phyloP scores from a whole-genome alignment of 495 filamentous ascomycete species.

The Aspergillus mulundensis region DNA sequence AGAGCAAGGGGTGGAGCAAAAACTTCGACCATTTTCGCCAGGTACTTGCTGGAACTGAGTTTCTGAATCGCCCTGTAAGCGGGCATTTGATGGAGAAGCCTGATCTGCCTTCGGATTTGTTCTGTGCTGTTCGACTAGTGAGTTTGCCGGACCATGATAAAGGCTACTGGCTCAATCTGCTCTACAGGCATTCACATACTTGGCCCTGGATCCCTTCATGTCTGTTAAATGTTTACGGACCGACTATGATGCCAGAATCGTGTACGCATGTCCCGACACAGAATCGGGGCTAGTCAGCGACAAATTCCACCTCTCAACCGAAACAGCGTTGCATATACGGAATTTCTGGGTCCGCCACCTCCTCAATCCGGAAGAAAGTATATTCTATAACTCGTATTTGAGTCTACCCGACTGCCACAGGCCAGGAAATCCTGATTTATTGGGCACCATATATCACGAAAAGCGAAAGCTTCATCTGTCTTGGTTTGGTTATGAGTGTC shows the following conservation, averaged over 20 bases:
- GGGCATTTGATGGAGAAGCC: slow-evolving; percentile 6
- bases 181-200: slow-evolving; percentile 26
- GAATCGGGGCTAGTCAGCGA: slow-evolving; percentile 12
- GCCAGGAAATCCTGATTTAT: slow-evolving; percentile 15
- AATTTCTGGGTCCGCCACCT: slow-evolving; percentile 40
- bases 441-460: neutral
- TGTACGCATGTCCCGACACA: slow-evolving; percentile 22
- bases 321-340: slow-evolving; percentile 28
- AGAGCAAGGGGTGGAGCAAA: slow-evolving; percentile 18
- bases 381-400: slow-evolving; percentile 24
- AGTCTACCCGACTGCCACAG: slow-evolving; percentile 11
- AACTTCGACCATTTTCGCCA: slow-evolving; percentile 22
- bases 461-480: slow-evolving; percentile 8
- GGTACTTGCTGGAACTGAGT: slow-evolving; percentile 13
- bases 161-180: neutral
- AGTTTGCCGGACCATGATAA: neutral
- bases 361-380: slow-evolving; percentile 21
- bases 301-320: neutral
- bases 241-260: slow-evolving; percentile 28
- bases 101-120: slow-evolving; percentile 18
- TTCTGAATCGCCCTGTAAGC: slow-evolving; percentile 24
- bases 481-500: slow-evolving; percentile 41
- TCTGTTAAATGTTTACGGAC: slow-evolving; percentile 23
- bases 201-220: slow-evolving; percentile 25
- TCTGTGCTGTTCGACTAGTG: slow-evolving; percentile 34